Percentiles rank a stretch among this genome's conserved stretches.
Conservation (phyloP, 2,329 filamentous ascomycete genomes). For the Monilinia laxa region DNA sequence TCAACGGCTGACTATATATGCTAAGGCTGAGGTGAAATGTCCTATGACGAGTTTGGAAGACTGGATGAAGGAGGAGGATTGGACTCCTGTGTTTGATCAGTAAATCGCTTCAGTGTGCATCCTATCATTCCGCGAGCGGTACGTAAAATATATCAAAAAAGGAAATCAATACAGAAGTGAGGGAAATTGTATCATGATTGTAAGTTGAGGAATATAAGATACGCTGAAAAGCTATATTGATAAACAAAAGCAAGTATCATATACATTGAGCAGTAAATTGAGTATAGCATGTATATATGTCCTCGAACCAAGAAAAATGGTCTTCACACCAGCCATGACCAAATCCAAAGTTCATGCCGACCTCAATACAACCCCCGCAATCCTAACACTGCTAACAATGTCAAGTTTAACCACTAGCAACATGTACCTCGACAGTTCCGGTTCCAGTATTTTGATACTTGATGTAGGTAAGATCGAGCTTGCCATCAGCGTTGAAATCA, state of each 20-base stretch:
- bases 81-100: conserved; percentile 6
- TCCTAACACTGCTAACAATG: not conserved
- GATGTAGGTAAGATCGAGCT: conserved; percentile 23
- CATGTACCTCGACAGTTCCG: conserved; percentile 21
- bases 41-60: conserved; percentile 12
- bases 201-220: not conserved
- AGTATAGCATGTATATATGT: not conserved
- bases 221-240: not conserved
- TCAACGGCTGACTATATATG: not conserved
- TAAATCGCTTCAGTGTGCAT: not conserved
- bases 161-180: not conserved
- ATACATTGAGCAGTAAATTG: not conserved
- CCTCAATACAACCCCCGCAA: not conserved
- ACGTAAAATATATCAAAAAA: not conserved
- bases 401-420: conserved; percentile 19
- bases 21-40: conserved; percentile 17
- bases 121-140: no score
- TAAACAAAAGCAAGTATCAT: not conserved
- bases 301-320: not conserved
- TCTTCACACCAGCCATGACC: not conserved
- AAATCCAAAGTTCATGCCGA: not conserved
- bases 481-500: conserved; percentile 22
- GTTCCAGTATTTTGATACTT: conserved; percentile 22
- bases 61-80: conserved; percentile 9
- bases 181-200: not conserved